These are phyloP conservation scores for Dillenia turbinata DNA, from an alignment of 164 flowering plant genomes.

Conservation along the genomic window DNA sequence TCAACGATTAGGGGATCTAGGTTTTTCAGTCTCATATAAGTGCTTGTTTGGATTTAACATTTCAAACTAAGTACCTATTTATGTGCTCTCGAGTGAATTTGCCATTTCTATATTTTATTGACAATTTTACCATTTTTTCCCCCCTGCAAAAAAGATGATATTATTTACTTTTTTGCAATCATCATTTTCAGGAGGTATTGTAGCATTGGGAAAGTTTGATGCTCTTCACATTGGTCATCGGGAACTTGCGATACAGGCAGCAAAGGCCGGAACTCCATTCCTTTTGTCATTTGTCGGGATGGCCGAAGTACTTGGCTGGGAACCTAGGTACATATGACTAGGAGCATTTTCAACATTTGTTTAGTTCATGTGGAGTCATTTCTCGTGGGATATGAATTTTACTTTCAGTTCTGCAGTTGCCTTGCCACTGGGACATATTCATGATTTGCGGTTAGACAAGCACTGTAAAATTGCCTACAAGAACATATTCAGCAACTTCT, in stretches of 20 bases:
- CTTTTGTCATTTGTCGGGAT: slow-evolving; percentile 92
- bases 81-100: neutral
- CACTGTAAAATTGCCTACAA: too few relatives aligned
- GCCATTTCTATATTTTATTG: neutral
- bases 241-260: slow-evolving; percentile 92
- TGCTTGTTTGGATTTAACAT: neutral
- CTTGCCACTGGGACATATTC: too few relatives aligned
- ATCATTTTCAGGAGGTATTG: slow-evolving; percentile 65
- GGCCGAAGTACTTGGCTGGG: slow-evolving; percentile 97
- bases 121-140: neutral
- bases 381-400: too few relatives aligned
- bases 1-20: neutral
- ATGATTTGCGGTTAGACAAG: too few relatives aligned
- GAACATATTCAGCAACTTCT: too few relatives aligned
- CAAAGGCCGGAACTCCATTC: slow-evolving; percentile 75
- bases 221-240: slow-evolving; percentile 98
- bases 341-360: too few relatives aligned
- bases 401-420: too few relatives aligned
- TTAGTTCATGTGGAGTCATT: too few relatives aligned
- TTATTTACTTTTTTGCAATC: slow-evolving; percentile 2
- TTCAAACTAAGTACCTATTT: neutral
- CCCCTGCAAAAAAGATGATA: neutral
- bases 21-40: neutral
- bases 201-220: slow-evolving; percentile 97
- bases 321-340: slow-evolving; percentile 54